A percentile compares a stretch with the other conserved stretches of the same genome.
These are phyloP conservation scores for Antitrichia curtipendula DNA, from an alignment of 225 moss, liverwort and hornwort species.

Conservation along the genomic window DNA sequence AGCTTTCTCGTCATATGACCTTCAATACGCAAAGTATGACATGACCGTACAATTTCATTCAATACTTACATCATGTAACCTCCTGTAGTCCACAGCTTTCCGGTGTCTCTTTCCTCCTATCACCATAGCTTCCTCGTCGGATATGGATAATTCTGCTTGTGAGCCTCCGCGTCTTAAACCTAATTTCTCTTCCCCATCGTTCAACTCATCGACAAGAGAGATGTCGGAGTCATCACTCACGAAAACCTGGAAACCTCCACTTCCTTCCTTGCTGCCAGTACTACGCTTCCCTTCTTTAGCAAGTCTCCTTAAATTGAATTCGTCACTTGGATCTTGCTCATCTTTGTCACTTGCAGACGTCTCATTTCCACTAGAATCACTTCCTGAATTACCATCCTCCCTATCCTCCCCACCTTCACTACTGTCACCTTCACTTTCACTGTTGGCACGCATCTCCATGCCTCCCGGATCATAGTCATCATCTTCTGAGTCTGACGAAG, in stretches of 20 bases:
- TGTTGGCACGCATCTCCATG: conserved; percentile 12
- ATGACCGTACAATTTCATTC: not conserved
- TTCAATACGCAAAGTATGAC: not conserved
- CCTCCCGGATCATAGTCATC: conserved; percentile 80
- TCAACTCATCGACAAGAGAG: conserved; percentile 37
- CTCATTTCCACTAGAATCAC: conserved; percentile 35
- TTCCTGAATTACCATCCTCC: conserved; percentile 34
- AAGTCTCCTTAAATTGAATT: conserved; percentile 1
- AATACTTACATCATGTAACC: conserved; percentile 65
- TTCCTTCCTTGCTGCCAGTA: conserved; percentile 8
- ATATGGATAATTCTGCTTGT: conserved; percentile 25
- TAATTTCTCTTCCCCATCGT: conserved; percentile 11
- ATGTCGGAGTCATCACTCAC: conserved; percentile 29
- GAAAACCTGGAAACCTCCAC: conserved; percentile 3
- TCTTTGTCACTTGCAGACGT: conserved; percentile 41
- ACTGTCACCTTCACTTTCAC: conserved; percentile 20
- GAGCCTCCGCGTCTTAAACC: conserved; percentile 9
- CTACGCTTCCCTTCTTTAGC: conserved; percentile 8
- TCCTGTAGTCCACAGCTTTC: conserved; percentile 87
- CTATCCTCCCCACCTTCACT: not conserved
- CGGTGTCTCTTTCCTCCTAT: conserved; percentile 74
- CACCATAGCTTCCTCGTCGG: conserved; percentile 46
- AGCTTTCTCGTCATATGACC: not conserved
- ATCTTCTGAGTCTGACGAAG: conserved; percentile 89
- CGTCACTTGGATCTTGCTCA: conserved; percentile 7